These are phyloP conservation scores for Wakefieldia striispora DNA, from an alignment of 768 basidiomycete species.

Conservation along the genomic window DNA sequence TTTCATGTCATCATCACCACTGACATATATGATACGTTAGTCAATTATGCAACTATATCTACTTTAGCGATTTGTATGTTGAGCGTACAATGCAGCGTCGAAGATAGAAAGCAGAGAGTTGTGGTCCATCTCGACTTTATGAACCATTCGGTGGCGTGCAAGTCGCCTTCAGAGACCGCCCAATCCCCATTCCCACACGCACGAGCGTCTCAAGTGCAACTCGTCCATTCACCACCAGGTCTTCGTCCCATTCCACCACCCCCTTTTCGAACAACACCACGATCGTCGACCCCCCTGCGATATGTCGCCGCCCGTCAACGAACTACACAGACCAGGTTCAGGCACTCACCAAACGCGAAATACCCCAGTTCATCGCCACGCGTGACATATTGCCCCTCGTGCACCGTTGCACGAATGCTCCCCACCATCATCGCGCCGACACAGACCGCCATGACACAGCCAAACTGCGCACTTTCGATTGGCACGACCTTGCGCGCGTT, in stretches of 20 bases:
- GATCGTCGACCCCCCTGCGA: conserved; percentile 83
- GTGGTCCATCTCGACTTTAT: background rate
- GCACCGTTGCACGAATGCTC: conserved; percentile 82
- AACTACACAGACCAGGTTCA: conserved; percentile 1
- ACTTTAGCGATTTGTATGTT: background rate
- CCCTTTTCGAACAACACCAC: conserved; percentile 89
- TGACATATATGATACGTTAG: background rate
- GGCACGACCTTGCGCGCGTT: conserved; percentile 91
- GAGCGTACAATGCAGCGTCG: too few relatives aligned
- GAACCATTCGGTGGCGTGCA: conserved; percentile 3
- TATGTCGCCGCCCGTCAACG: background rate
- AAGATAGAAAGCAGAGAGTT: too few relatives aligned
- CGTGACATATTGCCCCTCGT: conserved; percentile 76
- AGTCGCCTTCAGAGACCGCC: conserved; percentile 33
- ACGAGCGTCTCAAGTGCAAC: conserved; percentile 90
- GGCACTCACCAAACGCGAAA: conserved; percentile 83
- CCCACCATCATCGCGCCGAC: conserved; percentile 96
- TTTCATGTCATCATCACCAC: background rate
- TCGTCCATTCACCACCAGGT: conserved; percentile 78
- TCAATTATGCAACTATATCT: background rate
- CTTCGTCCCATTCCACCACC: conserved; percentile 87
- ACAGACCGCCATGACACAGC: conserved; percentile 88
- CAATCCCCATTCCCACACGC: conserved; percentile 84
- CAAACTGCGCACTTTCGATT: conserved; percentile 87
- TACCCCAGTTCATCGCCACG: conserved; percentile 92